Conservation (phyloP, 768 basidiomycete species). For the Hericium rajendrae region DNA sequence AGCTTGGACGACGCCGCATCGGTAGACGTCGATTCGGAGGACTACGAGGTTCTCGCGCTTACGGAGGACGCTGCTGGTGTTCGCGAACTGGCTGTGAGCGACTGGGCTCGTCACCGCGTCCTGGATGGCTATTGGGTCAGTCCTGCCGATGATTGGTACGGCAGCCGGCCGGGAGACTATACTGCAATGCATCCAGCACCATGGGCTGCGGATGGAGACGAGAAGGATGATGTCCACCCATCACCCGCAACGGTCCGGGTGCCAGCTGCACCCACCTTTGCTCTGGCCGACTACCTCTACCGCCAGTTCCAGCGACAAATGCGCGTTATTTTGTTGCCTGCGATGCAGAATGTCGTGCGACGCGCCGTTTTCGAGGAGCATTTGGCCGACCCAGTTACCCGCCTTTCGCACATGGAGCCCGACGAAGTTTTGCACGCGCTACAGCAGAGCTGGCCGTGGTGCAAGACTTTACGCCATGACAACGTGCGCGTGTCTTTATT, state of each 20-base stretch:
- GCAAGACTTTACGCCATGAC: constrained; percentile 53
- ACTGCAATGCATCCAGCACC: constrained; percentile 45
- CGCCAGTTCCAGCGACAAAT: constrained; percentile 50
- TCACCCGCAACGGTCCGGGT: constrained; percentile 35
- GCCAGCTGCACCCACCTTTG: constrained; percentile 49
- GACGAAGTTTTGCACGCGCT: constrained; percentile 54
- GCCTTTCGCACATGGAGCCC: constrained; percentile 42
- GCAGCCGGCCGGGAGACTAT: constrained; percentile 19
- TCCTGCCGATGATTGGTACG: constrained; percentile 64
- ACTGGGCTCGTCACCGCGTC: constrained; percentile 64
- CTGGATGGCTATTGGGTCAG: constrained; percentile 70
- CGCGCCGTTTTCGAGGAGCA: constrained; percentile 61
- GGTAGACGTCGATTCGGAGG: constrained; percentile 13
- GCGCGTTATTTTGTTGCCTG: constrained; percentile 48
- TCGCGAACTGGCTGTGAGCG: constrained; percentile 49
- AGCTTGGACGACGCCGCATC: constrained; percentile 22
- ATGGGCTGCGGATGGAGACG: constrained; percentile 33
- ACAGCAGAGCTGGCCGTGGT: constrained; percentile 57
- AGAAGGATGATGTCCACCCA: constrained; percentile 33
- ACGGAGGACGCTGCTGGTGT: constrained; percentile 39
- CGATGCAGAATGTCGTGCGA: constrained; percentile 61
- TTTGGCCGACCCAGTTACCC: constrained; percentile 45
- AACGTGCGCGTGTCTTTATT: constrained; percentile 2
- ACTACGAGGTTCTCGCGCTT: constrained; percentile 24
- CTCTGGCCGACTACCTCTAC: constrained; percentile 57